Evolutionary conservation across 495 filamentous ascomycete genomes (phyloP).

Genomic region (Cercophora samala): DNA sequence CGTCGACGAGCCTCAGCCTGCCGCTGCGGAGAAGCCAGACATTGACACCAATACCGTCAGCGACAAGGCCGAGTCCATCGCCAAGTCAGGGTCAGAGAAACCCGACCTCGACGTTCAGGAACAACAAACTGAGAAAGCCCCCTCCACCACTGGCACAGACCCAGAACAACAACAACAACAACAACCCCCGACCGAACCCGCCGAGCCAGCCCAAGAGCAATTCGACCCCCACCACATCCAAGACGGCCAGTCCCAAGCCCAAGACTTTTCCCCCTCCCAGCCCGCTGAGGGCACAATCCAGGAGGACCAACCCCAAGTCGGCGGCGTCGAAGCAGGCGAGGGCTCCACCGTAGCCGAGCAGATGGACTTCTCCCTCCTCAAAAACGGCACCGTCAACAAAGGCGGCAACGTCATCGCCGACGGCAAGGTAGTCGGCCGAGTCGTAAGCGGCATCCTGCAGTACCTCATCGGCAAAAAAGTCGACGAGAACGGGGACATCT

Average conservation of each 20-base stretch:
- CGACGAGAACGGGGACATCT: slow-evolving; percentile 71
- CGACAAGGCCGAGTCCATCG: neutral
- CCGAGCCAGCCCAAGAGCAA: neutral
- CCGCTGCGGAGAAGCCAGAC: neutral
- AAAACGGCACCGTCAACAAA: slow-evolving; percentile 72
- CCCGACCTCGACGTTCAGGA: no score
- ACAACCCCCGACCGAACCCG: neutral
- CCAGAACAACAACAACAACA: no score
- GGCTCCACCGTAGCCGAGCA: slow-evolving; percentile 26
- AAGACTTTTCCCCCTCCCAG: slow-evolving; percentile 2
- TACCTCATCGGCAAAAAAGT: slow-evolving; percentile 66
- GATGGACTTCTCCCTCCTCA: slow-evolving; percentile 61
- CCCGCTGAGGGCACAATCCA: neutral
- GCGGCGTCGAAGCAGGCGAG: slow-evolving; percentile 7
- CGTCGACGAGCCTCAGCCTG: neutral
- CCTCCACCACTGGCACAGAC: neutral
- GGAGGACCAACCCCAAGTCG: slow-evolving; percentile 2
- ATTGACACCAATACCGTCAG: neutral
- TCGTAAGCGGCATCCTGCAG: slow-evolving; percentile 65
- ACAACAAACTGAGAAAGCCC: neutral
- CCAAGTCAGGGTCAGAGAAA: no score
- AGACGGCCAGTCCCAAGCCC: neutral
- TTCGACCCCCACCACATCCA: neutral
- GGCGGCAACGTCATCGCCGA: slow-evolving; percentile 68
- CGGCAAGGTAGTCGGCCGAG: slow-evolving; percentile 66